phyloP scores from a whole-genome alignment of 331 rosid genomes.

The Pyracantha coccinea region DNA sequence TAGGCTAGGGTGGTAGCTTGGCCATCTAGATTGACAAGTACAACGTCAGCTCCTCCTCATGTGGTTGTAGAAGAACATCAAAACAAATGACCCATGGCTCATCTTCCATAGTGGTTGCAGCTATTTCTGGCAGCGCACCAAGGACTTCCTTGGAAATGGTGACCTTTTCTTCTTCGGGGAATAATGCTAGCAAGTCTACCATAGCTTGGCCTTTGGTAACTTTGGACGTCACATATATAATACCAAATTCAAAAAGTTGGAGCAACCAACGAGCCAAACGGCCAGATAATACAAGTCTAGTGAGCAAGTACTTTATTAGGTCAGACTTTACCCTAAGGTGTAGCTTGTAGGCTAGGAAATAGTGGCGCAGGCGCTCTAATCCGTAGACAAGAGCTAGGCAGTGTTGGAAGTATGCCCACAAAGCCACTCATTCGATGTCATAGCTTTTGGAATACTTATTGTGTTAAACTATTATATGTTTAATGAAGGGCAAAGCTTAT shows the following conservation, averaged over 20 bases:
- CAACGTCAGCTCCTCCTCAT: too few relatives aligned
- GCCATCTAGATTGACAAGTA: neutral
- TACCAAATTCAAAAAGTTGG: neutral
- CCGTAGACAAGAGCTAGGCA: too few relatives aligned
- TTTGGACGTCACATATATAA: accelerated
- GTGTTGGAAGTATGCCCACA: too few relatives aligned
- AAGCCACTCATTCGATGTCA: too few relatives aligned
- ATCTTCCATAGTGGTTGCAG: accelerated
- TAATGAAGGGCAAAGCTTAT: too few relatives aligned
- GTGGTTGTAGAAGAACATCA: neutral
- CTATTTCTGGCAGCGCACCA: neutral
- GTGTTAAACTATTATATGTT: too few relatives aligned
- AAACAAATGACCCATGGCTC: neutral
- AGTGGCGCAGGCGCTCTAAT: neutral
- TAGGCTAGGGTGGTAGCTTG: neutral
- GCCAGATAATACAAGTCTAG: neutral
- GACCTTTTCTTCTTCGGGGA: too few relatives aligned
- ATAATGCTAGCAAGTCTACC: too few relatives aligned
- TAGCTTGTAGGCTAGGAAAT: neutral
- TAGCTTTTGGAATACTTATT: too few relatives aligned
- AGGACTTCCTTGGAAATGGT: too few relatives aligned
- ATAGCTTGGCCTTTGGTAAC: neutral
- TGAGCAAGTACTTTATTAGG: neutral
- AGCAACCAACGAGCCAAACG: too few relatives aligned
- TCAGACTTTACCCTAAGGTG: neutral